Percentiles rank a stretch among this genome's conserved stretches.
Evolutionary conservation across 129 eudicot species (phyloP).

Genomic region (Ambrosia artemisiifolia): DNA sequence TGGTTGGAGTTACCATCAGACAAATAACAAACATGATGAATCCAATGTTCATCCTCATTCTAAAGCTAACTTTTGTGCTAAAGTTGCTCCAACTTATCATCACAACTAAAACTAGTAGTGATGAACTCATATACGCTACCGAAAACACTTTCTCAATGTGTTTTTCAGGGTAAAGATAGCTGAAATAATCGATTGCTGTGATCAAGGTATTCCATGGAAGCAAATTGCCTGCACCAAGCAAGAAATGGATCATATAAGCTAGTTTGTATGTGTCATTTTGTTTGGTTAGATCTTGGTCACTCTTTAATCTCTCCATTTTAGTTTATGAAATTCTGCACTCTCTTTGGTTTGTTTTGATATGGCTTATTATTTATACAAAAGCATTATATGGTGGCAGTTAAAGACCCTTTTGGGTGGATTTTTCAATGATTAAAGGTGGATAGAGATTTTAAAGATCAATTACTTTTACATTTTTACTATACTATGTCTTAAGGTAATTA

Average conservation of each 20-base stretch:
- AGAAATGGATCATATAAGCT: conserved; percentile 63
- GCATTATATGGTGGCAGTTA: conserved; percentile 18
- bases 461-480: too few relatives aligned
- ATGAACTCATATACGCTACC: conserved; percentile 68
- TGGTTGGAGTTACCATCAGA: conserved; percentile 43
- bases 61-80: conserved; percentile 39
- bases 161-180: conserved; percentile 49
- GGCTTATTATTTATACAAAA: not conserved
- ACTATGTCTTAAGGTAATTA: too few relatives aligned
- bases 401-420: conserved; percentile 14
- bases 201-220: conserved; percentile 85
- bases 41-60: conserved; percentile 68
- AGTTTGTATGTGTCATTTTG: conserved; percentile 53
- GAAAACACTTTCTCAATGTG: conserved; percentile 73
- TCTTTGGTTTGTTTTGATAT: conserved; percentile 17
- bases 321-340: conserved; percentile 7
- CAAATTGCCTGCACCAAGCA: conserved; percentile 86
- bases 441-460: not conserved
- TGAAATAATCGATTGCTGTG: conserved; percentile 73
- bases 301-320: conserved; percentile 44
- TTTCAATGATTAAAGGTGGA: conserved; percentile 33
- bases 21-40: conserved; percentile 48
- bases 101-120: conserved; percentile 47
- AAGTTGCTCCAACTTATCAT: conserved; percentile 37
- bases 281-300: conserved; percentile 20